Conservation (phyloP, 148 eudicot genomes). For the Camellia granthamiana region DNA sequence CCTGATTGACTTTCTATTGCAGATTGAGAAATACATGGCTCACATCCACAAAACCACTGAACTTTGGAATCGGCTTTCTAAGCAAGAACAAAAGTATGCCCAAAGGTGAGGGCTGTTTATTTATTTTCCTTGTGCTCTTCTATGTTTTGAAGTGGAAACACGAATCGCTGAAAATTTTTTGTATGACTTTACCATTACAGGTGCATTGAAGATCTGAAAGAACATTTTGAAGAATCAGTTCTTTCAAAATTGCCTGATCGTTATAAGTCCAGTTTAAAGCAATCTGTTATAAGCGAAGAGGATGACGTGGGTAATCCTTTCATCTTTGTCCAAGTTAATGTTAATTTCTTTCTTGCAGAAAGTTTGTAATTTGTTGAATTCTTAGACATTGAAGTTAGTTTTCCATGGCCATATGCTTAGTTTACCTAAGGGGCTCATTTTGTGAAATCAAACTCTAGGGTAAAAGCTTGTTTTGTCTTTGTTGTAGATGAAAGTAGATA, state of each 20-base stretch:
- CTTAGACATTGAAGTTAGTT: background rate
- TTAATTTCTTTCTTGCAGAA: background rate
- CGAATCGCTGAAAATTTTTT: background rate
- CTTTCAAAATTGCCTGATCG: conserved; percentile 69
- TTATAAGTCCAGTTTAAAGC: conserved; percentile 81
- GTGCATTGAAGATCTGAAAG: conserved; percentile 49
- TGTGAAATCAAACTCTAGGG: background rate
- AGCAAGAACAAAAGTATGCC: conserved; percentile 69
- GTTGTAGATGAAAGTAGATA: background rate
- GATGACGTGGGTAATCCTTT: conserved; percentile 82
- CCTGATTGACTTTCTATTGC: conserved; percentile 23
- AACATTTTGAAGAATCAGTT: conserved; percentile 63
- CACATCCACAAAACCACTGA: conserved; percentile 64
- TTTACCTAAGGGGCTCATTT: too few relatives aligned
- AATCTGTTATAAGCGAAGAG: conserved; percentile 82
- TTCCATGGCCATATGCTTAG: background rate
- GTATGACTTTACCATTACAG: conserved; percentile 32
- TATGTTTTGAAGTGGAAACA: background rate
- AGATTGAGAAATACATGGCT: conserved; percentile 69
- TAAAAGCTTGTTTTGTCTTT: too few relatives aligned
- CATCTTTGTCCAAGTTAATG: background rate
- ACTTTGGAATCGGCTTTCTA: conserved; percentile 70
- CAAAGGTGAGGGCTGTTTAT: conserved; percentile 34
- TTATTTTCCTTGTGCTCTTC: conserved; percentile 3
- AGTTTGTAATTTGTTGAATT: too few relatives aligned